These are phyloP conservation scores for Peronospora destructor DNA, from an alignment of 352 stramenopile species.

Conservation along the genomic window DNA sequence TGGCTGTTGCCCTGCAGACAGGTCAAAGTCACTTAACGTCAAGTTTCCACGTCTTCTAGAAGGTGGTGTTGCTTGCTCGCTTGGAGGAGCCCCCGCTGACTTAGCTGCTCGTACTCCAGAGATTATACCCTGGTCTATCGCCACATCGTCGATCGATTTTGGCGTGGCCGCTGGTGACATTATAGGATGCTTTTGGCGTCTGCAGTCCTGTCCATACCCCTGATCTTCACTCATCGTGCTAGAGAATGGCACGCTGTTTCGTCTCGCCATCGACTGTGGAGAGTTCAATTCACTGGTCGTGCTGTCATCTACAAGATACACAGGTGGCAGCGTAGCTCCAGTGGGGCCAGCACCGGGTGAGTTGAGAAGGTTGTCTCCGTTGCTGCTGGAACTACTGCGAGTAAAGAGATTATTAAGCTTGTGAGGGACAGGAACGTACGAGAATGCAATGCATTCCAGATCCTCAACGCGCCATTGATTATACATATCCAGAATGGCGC, in stretches of 20 bases:
- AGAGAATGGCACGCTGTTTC: slow-evolving; percentile 22
- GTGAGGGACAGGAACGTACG: slow-evolving; percentile 70
- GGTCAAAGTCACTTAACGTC: slow-evolving; percentile 45
- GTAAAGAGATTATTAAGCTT: slow-evolving; percentile 62
- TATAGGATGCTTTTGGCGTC: slow-evolving; percentile 16
- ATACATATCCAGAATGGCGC: slow-evolving; percentile 82
- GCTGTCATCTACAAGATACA: slow-evolving; percentile 82
- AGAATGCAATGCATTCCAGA: slow-evolving; percentile 77
- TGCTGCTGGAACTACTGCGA: slow-evolving; percentile 14
- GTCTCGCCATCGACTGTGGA: slow-evolving; percentile 23
- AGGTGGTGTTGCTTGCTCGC: slow-evolving; percentile 23
- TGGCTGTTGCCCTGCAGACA: slow-evolving; percentile 38
- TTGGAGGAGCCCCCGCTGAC: slow-evolving; percentile 20
- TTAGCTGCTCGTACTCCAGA: slow-evolving; percentile 11
- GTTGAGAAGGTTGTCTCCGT: slow-evolving; percentile 12
- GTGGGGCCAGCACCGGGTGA: slow-evolving; percentile 7
- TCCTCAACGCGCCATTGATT: slow-evolving; percentile 86
- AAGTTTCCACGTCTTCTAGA: slow-evolving; percentile 20
- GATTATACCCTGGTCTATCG: slow-evolving; percentile 15
- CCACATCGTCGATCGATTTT: slow-evolving; percentile 23
- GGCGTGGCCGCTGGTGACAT: slow-evolving; percentile 28
- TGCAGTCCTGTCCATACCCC: slow-evolving; percentile 13
- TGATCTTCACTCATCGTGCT: slow-evolving; percentile 34
- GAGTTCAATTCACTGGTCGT: slow-evolving; percentile 39
- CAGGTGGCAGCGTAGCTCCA: slow-evolving; percentile 40